Evolutionary conservation across 768 basidiomycete species (phyloP).

Genomic region (Calvatia gigantea): DNA sequence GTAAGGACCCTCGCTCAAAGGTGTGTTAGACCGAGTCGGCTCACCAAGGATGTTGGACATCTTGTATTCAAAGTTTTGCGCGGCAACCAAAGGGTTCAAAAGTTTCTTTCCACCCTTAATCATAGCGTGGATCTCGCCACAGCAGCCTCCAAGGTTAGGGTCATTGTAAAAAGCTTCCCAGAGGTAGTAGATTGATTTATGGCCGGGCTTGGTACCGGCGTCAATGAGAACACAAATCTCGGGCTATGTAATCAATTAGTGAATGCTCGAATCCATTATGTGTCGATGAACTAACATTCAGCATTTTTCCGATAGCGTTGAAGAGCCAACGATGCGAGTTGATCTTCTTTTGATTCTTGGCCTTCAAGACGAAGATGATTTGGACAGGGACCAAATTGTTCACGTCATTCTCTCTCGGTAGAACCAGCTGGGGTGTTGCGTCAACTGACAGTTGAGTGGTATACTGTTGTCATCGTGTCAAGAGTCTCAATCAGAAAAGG

Average conservation of each 20-base stretch:
- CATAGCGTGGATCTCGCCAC: constrained; percentile 97
- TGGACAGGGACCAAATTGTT: constrained; percentile 93
- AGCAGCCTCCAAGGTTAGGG: constrained; percentile 77
- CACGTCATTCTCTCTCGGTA: constrained; percentile 85
- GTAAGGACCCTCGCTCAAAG: constrained; percentile 27
- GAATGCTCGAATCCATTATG: not conserved
- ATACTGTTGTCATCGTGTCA: constrained; percentile 52
- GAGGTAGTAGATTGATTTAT: constrained; percentile 92
- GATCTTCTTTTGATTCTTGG: constrained; percentile 95
- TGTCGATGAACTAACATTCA: constrained; percentile 49
- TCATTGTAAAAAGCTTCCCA: constrained; percentile 92
- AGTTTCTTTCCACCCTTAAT: constrained; percentile 90
- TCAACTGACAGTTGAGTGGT: constrained; percentile 96
- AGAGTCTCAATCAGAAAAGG: not conserved
- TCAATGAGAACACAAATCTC: constrained; percentile 92
- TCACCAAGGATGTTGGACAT: constrained; percentile 98
- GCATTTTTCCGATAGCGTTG: constrained; percentile 83
- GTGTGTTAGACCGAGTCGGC: constrained; percentile 85
- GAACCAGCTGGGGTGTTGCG: constrained; percentile 82
- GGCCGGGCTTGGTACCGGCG: constrained; percentile 95
- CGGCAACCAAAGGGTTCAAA: constrained; percentile 87
- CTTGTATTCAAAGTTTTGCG: constrained; percentile 98
- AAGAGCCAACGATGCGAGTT: constrained; percentile 96
- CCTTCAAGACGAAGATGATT: constrained; percentile 87
- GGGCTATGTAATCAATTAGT: constrained; percentile 46